Evolutionary conservation across 164 flowering plant genomes (phyloP).

Genomic region (Paratinospora sagittata): DNA sequence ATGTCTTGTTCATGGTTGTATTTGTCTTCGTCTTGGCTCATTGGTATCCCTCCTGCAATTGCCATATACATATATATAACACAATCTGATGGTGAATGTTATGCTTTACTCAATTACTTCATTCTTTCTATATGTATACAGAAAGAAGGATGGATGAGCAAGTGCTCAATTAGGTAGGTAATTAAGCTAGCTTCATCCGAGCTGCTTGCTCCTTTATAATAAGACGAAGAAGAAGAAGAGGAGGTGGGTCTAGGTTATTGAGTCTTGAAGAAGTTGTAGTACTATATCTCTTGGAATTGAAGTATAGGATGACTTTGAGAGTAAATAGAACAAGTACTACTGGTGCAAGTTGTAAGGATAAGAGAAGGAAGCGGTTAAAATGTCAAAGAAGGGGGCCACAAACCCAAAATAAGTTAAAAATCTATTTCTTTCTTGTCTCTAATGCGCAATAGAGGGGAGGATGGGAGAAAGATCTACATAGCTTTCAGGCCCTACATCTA

Average conservation of each 20-base stretch:
- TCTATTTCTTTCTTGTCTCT: neutral
- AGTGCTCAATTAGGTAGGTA: too few relatives aligned
- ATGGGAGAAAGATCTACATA: conserved; percentile 44
- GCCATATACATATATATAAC: conserved; percentile 32
- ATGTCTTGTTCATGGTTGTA: conserved; percentile 62
- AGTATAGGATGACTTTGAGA: neutral
- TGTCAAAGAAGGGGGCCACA: conserved; percentile 9
- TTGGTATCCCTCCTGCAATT: conserved; percentile 31
- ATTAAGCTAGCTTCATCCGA: too few relatives aligned
- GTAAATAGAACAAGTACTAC: neutral
- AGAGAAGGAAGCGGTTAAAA: conserved; percentile 19
- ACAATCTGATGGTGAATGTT: too few relatives aligned
- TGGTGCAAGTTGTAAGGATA: conserved; percentile 23
- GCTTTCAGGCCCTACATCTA: conserved; percentile 38
- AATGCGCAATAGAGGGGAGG: conserved; percentile 1
- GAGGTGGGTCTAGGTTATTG: too few relatives aligned
- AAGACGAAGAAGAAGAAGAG: neutral
- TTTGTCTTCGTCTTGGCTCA: conserved; percentile 17
- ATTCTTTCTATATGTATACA: too few relatives aligned
- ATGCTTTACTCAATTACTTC: too few relatives aligned
- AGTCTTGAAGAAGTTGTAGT: too few relatives aligned
- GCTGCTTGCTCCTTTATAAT: conserved; percentile 8
- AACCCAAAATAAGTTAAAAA: neutral
- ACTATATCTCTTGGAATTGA: too few relatives aligned
- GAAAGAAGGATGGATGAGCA: too few relatives aligned